Percentiles rank a stretch among this genome's conserved stretches.
phyloP scores from a whole-genome alignment of 148 eudicot species.

The Beta vulgaris region DNA sequence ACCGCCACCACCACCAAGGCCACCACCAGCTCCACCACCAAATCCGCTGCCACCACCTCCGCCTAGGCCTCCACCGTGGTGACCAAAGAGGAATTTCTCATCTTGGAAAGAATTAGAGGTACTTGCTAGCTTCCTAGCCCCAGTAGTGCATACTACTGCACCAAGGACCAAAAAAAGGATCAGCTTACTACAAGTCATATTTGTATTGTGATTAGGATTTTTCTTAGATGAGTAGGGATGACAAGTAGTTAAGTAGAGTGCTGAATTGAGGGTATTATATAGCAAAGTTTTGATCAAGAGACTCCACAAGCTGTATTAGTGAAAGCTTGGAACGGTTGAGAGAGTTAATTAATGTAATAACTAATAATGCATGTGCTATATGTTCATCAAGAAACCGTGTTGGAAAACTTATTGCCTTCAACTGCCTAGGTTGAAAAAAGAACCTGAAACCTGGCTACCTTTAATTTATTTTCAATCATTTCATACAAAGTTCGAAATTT shows the following conservation, averaged over 20 bases:
- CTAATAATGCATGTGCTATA: background rate
- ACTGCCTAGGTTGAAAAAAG: slow-evolving; percentile 23
- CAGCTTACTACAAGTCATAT: slow-evolving; percentile 18
- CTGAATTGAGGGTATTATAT: slow-evolving; percentile 14
- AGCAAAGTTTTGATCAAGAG: slow-evolving; percentile 4
- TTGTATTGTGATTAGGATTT: background rate
- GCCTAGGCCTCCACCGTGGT: slow-evolving; percentile 27
- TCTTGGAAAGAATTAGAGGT: slow-evolving; percentile 5
- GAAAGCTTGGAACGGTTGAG: slow-evolving; percentile 13
- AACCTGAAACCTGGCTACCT: slow-evolving; percentile 12
- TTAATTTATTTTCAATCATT: background rate
- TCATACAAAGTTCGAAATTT: background rate
- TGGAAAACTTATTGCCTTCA: slow-evolving; percentile 17
- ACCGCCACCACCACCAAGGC: slow-evolving; percentile 18
- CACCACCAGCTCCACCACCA: slow-evolving; percentile 19
- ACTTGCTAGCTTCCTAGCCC: slow-evolving; percentile 22
- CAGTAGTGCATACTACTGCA: slow-evolving; percentile 25
- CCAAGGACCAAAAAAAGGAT: slow-evolving; percentile 27
- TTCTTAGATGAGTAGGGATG: slow-evolving; percentile 21
- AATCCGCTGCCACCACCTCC: slow-evolving; percentile 20
- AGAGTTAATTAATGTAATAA: slow-evolving; percentile 13
- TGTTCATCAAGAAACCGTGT: slow-evolving; percentile 25
- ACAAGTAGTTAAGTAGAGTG: slow-evolving; percentile 15
- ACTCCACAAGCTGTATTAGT: background rate
- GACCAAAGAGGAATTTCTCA: slow-evolving; percentile 22